Conservation (phyloP, 75 land plant genomes). For the Ceratopteris richardii region DNA sequence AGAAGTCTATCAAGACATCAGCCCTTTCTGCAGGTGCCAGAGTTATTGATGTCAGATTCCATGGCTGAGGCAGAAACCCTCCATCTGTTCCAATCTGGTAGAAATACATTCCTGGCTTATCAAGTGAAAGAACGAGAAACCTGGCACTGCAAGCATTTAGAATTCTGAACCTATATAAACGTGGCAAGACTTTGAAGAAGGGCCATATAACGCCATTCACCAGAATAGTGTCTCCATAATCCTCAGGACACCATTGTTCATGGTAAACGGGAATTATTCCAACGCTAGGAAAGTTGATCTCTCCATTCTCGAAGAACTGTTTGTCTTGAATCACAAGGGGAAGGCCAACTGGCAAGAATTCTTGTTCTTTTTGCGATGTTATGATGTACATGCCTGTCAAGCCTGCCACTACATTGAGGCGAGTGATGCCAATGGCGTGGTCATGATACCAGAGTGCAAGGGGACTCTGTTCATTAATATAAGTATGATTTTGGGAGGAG, state of each 20-base stretch:
- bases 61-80: conserved; percentile 13
- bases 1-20: conserved; percentile 29
- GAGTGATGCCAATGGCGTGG: conserved; percentile 29
- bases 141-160: conserved; percentile 25
- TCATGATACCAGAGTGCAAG: conserved; percentile 35
- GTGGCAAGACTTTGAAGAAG: conserved; percentile 11
- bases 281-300: conserved; percentile 7
- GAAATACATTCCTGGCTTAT: conserved; percentile 3
- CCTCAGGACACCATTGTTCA: conserved; percentile 38
- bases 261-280: conserved; percentile 23
- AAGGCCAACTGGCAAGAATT: too few relatives aligned
- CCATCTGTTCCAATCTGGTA: conserved; percentile 28
- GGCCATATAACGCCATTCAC: conserved; percentile 50
- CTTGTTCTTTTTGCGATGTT: conserved; percentile 1
- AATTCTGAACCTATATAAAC: conserved; percentile 32
- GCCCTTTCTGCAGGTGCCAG: conserved; percentile 24
- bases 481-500: conserved; percentile 9
- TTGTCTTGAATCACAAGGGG: too few relatives aligned
- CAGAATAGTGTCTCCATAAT: conserved; percentile 28
- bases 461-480: conserved; percentile 24
- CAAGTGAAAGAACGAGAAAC: conserved; percentile 16
- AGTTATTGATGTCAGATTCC: not conserved
- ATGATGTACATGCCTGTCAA: conserved; percentile 20
- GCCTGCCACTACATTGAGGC: conserved; percentile 27
- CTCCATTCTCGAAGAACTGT: conserved; percentile 14